Conservation (phyloP, 1,139 yeast species). For the Saccharomyces pastorianus region DNA sequence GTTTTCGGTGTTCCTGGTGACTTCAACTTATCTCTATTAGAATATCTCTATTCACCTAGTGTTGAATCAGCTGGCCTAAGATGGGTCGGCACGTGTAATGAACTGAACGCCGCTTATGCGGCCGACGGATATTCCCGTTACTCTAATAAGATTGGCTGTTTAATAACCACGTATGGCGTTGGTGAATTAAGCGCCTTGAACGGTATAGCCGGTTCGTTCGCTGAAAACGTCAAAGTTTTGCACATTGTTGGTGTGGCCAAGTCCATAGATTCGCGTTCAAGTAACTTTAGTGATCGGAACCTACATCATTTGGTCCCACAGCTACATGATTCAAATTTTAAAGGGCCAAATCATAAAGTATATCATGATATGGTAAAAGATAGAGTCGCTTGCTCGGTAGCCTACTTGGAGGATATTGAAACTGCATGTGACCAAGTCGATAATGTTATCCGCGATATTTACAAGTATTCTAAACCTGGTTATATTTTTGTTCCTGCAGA, state of each 20-base stretch:
- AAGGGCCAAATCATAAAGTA: conserved; percentile 49
- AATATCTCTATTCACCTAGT: conserved; percentile 38
- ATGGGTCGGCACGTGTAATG: conserved; percentile 50
- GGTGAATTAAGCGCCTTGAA: conserved; percentile 66
- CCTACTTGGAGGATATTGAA: conserved; percentile 43
- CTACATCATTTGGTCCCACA: conserved; percentile 69
- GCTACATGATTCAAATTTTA: conserved; percentile 42
- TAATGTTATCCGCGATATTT: conserved; percentile 48
- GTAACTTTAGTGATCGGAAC: conserved; percentile 38
- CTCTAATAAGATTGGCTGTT: conserved; percentile 48
- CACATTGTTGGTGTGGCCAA: conserved; percentile 63
- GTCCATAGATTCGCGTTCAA: conserved; percentile 32
- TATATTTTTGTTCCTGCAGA: conserved; percentile 70
- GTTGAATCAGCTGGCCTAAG: conserved; percentile 21
- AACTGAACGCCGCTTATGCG: conserved; percentile 50
- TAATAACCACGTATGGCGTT: conserved; percentile 63
- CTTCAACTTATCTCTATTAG: conserved; percentile 48
- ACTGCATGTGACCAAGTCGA: conserved; percentile 54
- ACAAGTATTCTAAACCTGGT: conserved; percentile 63
- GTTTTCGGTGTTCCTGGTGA: conserved; percentile 49
- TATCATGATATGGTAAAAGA: conserved; percentile 56
- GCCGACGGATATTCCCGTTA: conserved; percentile 65
- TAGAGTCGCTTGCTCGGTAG: conserved; percentile 50
- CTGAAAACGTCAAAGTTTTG: conserved; percentile 55
- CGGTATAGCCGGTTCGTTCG: conserved; percentile 60